Evolutionary conservation across 1,284 basidiomycete genomes (phyloP), one percentile per base, ranked within the genome.

Genomic region (Sanguinoderma infundibulare): DNA sequence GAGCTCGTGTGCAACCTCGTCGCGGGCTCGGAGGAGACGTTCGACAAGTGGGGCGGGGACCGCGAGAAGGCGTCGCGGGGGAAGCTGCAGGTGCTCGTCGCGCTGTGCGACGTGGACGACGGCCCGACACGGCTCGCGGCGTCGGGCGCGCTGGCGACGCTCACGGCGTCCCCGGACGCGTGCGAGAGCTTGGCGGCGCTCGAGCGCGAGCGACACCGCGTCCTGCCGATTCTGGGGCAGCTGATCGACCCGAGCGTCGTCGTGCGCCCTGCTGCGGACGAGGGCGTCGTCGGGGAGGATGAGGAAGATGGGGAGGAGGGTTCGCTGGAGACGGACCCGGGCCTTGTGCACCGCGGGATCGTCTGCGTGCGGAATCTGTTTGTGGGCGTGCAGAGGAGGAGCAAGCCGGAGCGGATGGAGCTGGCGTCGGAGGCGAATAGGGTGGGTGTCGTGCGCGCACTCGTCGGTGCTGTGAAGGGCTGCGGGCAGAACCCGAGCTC

Each of bases 1-100:
- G 95, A 99, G 76, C 84, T 98, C n/a, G 80, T 96, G 2, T 98
- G 96, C 81, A 99, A 99, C 75, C 83, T 99, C 28, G 83, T 95
- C 46, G 86, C 82, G 14, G 90, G 90, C 3, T 91, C 89, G 24
- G 90, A 95, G 50, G 77, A 81, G 1, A 86, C 91, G 2, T 96
- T 92, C 73, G 81, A 86, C 63, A 82, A 81, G 63, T 96, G 92
- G 73, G 83, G 83, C 9, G 86, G 84, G 10, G 56, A 68, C 38
- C 65, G 72, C 30, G 71, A 75, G 10, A 68, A 72, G 3, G 72
- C 73, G 17, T 78, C 80, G 26, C 84, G 81, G 66, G 89, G 90
- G 10, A 90, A 89, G 70, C 77, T 98, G 1, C 91, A 94, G 59
- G 79, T 98, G 39, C 75, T 98, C n/a, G 74, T 96, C 28, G 94